phyloP scores from a whole-genome alignment of 768 basidiomycete species.

The Leccinum rimulosum region DNA sequence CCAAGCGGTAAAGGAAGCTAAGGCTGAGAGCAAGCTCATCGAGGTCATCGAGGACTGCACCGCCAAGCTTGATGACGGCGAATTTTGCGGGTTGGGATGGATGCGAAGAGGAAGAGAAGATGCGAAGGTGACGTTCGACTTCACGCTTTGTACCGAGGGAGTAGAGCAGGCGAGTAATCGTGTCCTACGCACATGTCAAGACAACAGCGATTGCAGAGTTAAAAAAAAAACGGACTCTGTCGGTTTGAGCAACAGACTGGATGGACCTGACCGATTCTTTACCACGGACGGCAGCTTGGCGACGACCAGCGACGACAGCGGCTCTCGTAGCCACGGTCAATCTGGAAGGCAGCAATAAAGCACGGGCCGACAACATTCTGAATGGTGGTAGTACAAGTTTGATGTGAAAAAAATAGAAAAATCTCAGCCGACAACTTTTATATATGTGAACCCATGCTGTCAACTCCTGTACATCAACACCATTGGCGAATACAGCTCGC shows the following conservation, averaged over 20 bases:
- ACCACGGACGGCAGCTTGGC: slow-evolving; percentile 43
- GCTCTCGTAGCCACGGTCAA: slow-evolving; percentile 43
- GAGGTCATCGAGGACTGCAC: slow-evolving; percentile 88
- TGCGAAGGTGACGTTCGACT: slow-evolving; percentile 96
- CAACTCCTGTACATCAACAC: slow-evolving; percentile 12
- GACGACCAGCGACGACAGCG: slow-evolving; percentile 42
- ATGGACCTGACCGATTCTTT: slow-evolving; percentile 41
- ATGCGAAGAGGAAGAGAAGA: slow-evolving; percentile 93
- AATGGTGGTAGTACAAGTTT: slow-evolving; percentile 2
- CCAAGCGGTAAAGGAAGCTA: slow-evolving; percentile 95
- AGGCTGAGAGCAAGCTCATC: slow-evolving; percentile 93
- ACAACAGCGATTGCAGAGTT: neutral
- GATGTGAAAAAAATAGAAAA: neutral
- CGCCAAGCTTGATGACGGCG: slow-evolving; percentile 97
- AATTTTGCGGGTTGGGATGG: slow-evolving; percentile 90
- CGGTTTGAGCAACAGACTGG: slow-evolving; percentile 69
- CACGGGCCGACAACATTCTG: slow-evolving; percentile 33
- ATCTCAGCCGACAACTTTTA: neutral
- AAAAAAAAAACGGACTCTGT: slow-evolving; percentile 48
- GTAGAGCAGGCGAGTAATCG: slow-evolving; percentile 93
- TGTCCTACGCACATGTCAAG: slow-evolving; percentile 61
- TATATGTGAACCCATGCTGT: slow-evolving; percentile 14
- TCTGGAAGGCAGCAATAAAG: slow-evolving; percentile 21
- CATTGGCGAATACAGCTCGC: slow-evolving; percentile 10
- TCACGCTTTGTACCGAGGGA: slow-evolving; percentile 97